Base-by-base conservation (phyloP, 805 yeast genomes). In the Suhomyces tanzawaensis region DNA sequence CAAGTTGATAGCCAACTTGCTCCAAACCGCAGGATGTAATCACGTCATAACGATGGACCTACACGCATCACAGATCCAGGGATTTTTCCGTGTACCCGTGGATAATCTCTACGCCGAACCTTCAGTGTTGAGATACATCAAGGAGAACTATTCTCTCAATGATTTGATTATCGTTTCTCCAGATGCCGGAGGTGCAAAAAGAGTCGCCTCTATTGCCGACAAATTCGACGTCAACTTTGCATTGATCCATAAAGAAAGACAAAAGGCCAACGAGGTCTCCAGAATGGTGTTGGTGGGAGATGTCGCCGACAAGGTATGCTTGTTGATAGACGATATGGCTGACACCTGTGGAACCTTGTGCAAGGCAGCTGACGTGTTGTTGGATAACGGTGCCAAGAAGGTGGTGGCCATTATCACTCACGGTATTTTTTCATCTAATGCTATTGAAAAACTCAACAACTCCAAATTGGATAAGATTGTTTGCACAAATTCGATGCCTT, bases 151-250 rank as follows among this genome's bases (percentile, higher is more conserved):
- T 31, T 72, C 76, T 46, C 64, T 70, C 45, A 71, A 80, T 42
- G 67, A 76, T 36, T 75, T 89, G 7, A 86, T 89, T 36, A 78
- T 91, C 39, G 95, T 91, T 9, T 88, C 96, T 4, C 99, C 99
- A 3, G 99, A 91, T 67, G 99, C 99, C 3, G 99, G 99, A 52
- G 99, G 99, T 42, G 98, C 98, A 38, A 91, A 91, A 64, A 77
- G 99, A 49, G 99, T 90, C 19, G 98, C 98, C 2, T 81, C 90
- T 4, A 69, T 91, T 36, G 98, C 98, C 11, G 98, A 91, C 55
- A 79, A 85, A 52, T 71, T 93, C 48, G 98, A 93, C 53, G 75
- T 91, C 51, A 88, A 85, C 59, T 91, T 91, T 66, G 98, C 99
- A 1, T 77, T 91, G 58, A 93, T 91, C 53, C 99, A 91, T 68